Base-by-base conservation (phyloP, 352 stramenopile species). In the Phytopythium sindhum region DNA sequence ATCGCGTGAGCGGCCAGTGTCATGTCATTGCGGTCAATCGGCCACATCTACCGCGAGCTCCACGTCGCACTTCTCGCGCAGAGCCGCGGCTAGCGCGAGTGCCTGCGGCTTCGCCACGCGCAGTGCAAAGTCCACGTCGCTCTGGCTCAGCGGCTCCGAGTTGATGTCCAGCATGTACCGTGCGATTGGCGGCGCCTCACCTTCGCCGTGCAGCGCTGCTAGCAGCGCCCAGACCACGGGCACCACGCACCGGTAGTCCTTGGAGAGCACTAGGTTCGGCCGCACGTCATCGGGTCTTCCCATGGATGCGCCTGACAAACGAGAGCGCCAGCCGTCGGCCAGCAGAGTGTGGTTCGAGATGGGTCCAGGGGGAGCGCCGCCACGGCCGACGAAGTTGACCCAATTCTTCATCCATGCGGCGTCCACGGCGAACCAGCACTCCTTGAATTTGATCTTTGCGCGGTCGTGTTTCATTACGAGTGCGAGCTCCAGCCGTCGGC, bases 391-490 rank as follows among this genome's bases (percentile, higher is more conserved):
- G 44, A 89, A 92, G 56, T 68, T 64, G 29, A 83, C 63, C 86
- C 83, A 94, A 26, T 64, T 67, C 45, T 57, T 61, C 73, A 94
- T 89, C 86, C 86, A 92, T 24, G 78, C 64, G 2, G 76, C 65
- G 60, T 91, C 75, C 29, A 94, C 63, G 10, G 88, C 64, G 64
- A 91, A 86, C 83, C 83, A 94, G 72, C 80, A 91, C 67, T 94
- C 86, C 3, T 76, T 70, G 51, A 81, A 78, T 52, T 74, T 74
- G 59, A 92, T 67, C 51, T 68, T 68, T 7, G 65, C 66, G 63
- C 69, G 77, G 63, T 94, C 86, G 31, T 89, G 68, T 65, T 81
- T 78, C 61, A 92, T 76, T 21, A 91, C 66, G 29, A 92, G 65
- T 4, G 63, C 68, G 23, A 94, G 66, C 64, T 94, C 86, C 23